Evolutionary conservation across 2,329 filamentous ascomycete species (phyloP).

Genomic region (Xylariaceae sp.): DNA sequence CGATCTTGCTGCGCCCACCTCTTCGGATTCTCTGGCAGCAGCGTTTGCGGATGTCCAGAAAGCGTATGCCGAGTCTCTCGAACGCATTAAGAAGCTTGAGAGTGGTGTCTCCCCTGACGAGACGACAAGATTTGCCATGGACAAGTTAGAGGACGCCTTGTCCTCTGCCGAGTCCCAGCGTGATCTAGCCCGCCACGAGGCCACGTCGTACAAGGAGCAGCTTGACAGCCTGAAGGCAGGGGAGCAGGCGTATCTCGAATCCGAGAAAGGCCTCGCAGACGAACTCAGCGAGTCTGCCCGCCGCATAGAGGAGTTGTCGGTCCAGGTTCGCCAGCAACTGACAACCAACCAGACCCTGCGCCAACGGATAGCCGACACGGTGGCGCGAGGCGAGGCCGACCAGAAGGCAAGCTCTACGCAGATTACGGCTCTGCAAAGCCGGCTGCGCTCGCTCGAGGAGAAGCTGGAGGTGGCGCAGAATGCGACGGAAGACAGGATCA

Average conservation of each 20-base stretch:
- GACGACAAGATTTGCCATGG: constrained; percentile 54
- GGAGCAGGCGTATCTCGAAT: constrained; percentile 49
- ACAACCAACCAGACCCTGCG: constrained; percentile 70
- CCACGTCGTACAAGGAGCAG: constrained; percentile 52
- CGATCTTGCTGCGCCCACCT: constrained; percentile 41
- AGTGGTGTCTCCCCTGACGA: constrained; percentile 41
- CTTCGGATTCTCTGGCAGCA: constrained; percentile 63
- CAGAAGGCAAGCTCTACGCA: constrained; percentile 72
- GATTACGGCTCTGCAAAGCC: constrained; percentile 76
- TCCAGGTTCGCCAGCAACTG: constrained; percentile 73
- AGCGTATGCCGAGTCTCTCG: constrained; percentile 59
- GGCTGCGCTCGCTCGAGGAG: constrained; percentile 76
- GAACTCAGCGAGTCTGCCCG: constrained; percentile 67
- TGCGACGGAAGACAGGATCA: constrained; percentile 75
- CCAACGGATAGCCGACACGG: constrained; percentile 67
- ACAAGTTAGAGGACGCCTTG: constrained; percentile 61
- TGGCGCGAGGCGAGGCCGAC: constrained; percentile 75
- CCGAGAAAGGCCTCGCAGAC: constrained; percentile 57
- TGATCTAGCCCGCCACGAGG: constrained; percentile 62
- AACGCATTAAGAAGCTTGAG: constrained; percentile 60
- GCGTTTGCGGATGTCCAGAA: constrained; percentile 70
- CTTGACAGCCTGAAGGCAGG: constrained; percentile 49
- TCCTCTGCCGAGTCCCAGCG: constrained; percentile 63
- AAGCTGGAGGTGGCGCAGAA: constrained; percentile 75
- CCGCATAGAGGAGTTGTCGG: constrained; percentile 71